A percentile compares a stretch with the other conserved stretches of the same genome.
These are phyloP conservation scores for Spirogloea muscicola DNA, from an alignment of 139 green algal genomes.

Conservation along the genomic window DNA sequence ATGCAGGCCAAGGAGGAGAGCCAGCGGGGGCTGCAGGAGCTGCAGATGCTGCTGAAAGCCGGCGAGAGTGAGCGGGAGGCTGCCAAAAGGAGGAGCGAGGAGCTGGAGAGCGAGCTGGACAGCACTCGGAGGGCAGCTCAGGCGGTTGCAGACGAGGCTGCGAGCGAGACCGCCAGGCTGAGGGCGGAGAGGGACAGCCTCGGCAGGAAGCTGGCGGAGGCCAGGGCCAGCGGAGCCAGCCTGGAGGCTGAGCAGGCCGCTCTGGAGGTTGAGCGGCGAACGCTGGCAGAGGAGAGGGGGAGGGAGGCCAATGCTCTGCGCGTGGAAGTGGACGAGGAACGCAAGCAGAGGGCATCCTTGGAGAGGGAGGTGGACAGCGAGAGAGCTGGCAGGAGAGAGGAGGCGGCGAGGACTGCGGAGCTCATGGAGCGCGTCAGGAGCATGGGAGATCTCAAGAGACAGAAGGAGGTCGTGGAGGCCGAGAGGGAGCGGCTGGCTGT, in stretches of 20 bases:
- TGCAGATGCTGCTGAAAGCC: conserved; percentile 1
- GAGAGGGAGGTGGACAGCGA: neutral
- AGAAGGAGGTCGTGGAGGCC: conserved; percentile 2
- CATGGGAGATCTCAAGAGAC: conserved; percentile 5
- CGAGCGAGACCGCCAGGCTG: neutral
- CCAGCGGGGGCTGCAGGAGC: neutral
- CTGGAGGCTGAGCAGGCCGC: neutral
- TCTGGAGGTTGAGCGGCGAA: neutral
- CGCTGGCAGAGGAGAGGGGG: conserved; percentile 5
- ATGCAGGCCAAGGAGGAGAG: neutral
- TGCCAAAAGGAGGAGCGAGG: neutral
- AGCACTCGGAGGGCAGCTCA: neutral
- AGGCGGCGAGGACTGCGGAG: neutral
- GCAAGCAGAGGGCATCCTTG: neutral
- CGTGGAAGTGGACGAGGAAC: conserved; percentile 1
- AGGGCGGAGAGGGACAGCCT: neutral
- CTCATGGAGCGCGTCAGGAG: neutral
- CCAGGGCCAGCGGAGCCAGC: neutral
- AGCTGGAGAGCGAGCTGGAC: neutral
- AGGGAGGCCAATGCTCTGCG: neutral
- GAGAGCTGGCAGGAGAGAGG: neutral
- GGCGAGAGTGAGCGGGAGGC: neutral
- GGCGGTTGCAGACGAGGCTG: neutral
- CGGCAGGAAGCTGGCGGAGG: neutral
- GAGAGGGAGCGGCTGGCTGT: conserved; percentile 14